Base-by-base conservation (phyloP, 2,329 filamentous ascomycete genomes). In the Zopfia rhizophila region DNA sequence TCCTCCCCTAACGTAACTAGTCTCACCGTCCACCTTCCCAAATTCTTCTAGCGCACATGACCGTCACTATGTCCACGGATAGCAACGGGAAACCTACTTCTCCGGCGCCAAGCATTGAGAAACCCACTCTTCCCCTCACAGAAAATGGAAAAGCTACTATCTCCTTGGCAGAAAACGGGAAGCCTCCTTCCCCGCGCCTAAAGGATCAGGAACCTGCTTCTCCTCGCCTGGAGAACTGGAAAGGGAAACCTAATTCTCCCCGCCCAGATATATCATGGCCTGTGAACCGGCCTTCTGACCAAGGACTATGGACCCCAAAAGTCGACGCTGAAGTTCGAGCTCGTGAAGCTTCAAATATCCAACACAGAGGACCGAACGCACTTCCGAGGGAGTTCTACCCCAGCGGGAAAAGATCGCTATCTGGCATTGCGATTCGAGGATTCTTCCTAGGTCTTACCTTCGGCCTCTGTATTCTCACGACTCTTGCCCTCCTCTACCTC, bases 391-490 rank as follows among this genome's bases (percentile, higher is more conserved):
- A 69, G 11, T 72, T 78, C 47, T 72, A 70, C 16, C 75, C 75
- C 2, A 63, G 64, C 37, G 73, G 75, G 40, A 64, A 67, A 32
- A 74, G 76, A 41, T 76, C 76, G 18, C 72, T 79, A 14, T 73
- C 75, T 16, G 72, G 70, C 56, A 79, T 81, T 52, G 71, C 72
- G 18, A 44, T 75, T 7, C 76, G 77, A 21, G 72, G 75, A 38
- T 79, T 79, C 54, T 54, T 65, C 32, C 58, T 79, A 2, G 78
- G 78, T 14, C 55, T 66, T 22, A 54, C 61, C n/a, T 59, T 75
- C 17, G 61, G 71, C 2, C 36, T 66, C 8, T 66, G 72, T 31
- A 41, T 72, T 13, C 36, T 72, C 16, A 43, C 67, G 23, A 59
- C 72, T 29, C 38, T 56, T 19, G 38, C 63, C 21, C 56, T 69